phyloP scores from a whole-genome alignment of 805 yeast genomes.

The Wickerhamiella kazuoi region DNA sequence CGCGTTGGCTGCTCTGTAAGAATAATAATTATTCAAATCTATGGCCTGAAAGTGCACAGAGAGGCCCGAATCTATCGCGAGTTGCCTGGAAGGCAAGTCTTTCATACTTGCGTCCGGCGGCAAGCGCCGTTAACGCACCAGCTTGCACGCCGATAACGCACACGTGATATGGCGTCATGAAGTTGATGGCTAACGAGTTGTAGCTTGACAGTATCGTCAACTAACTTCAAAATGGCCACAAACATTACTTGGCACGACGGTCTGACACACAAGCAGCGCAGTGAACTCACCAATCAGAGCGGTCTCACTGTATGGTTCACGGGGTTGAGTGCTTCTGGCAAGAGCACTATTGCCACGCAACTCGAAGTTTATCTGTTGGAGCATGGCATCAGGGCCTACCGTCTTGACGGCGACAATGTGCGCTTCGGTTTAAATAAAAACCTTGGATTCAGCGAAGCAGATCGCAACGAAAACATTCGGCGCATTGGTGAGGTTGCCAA shows the following conservation, averaged over 20 bases:
- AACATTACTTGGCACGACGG: conserved; percentile 95
- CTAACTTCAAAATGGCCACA: conserved; percentile 87
- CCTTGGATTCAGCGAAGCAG: conserved; percentile 78
- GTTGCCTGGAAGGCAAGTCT: too few species aligned
- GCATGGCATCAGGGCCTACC: conserved; percentile 54
- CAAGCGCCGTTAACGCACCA: too few species aligned
- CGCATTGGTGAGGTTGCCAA: conserved; percentile 90
- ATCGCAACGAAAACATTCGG: conserved; percentile 87
- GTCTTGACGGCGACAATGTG: conserved; percentile 84
- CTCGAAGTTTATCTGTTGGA: conserved; percentile 66
- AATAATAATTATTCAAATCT: too few species aligned
- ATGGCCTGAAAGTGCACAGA: too few species aligned
- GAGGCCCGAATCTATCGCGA: too few species aligned
- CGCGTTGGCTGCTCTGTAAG: too few species aligned
- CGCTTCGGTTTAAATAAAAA: conserved; percentile 92
- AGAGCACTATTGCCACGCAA: conserved; percentile 88
- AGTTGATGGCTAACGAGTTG: too few species aligned
- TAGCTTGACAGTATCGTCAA: too few species aligned
- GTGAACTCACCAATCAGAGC: conserved; percentile 49
- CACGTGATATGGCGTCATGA: too few species aligned
- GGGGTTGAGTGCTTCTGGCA: conserved; percentile 89
- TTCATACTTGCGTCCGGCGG: too few species aligned
- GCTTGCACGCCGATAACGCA: too few species aligned
- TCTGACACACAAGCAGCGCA: conserved; percentile 67
- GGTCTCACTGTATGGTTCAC: conserved; percentile 94